These are phyloP conservation scores for Colletotrichum sp. DNA, from an alignment of 2,329 filamentous ascomycete species.

Conservation along the genomic window DNA sequence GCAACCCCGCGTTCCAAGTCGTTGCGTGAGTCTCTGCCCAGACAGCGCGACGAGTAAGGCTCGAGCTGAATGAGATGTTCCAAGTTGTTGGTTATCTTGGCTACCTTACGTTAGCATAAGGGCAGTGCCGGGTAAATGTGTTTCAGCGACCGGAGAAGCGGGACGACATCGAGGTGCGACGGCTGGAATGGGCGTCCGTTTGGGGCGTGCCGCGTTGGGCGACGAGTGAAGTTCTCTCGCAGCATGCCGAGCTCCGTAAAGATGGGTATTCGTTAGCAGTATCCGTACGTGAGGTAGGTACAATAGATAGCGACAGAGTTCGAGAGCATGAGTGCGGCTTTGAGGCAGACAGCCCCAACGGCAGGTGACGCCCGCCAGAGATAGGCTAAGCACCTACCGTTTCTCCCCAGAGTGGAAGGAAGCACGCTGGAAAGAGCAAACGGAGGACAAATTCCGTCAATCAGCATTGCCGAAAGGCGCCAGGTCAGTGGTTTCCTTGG, in stretches of 20 bases:
- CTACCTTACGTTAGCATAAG: background rate
- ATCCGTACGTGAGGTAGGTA: no score
- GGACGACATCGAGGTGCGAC: slow-evolving; percentile 18
- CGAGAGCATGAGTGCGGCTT: background rate
- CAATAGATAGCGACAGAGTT: no score
- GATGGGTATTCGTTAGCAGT: no score
- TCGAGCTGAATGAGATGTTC: background rate
- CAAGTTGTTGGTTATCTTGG: background rate
- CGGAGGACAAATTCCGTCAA: slow-evolving; percentile 10
- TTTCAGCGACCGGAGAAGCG: slow-evolving; percentile 26
- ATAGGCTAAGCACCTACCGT: background rate
- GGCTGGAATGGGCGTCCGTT: background rate
- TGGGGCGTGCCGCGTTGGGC: no score
- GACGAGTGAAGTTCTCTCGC: no score
- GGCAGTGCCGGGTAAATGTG: slow-evolving; percentile 25
- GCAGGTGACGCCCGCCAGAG: background rate
- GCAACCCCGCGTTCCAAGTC: background rate
- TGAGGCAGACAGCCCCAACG: background rate
- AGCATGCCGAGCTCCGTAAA: no score
- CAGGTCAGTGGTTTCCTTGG: background rate
- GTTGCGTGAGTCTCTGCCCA: background rate
- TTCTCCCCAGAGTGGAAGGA: background rate
- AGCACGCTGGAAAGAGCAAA: background rate
- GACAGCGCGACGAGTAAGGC: background rate
- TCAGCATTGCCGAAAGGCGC: slow-evolving; percentile 3